phyloP scores from a whole-genome alignment of 305 asterid species.

The Ilex paraguariensis region DNA sequence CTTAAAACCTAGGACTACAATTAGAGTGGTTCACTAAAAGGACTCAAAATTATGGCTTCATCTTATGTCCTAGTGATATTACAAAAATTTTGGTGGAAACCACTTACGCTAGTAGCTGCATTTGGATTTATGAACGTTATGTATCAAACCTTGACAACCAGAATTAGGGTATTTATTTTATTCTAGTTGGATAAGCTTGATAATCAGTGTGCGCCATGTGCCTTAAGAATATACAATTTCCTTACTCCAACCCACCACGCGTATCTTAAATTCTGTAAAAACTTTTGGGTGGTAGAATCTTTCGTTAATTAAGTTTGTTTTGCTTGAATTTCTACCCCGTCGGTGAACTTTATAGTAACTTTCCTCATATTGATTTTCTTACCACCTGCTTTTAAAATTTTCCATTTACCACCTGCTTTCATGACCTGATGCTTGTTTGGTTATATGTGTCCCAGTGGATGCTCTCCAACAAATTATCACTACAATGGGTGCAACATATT shows the following conservation, averaged over 20 bases:
- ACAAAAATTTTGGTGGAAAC: background rate
- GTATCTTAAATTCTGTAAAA: no score
- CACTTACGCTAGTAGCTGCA: no score
- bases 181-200: no score
- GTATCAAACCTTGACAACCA: no score
- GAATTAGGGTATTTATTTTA: no score
- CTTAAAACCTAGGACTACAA: no score
- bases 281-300: no score
- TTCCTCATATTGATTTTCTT: background rate
- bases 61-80: background rate
- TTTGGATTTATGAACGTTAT: no score
- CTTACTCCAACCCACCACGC: background rate
- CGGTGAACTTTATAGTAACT: background rate
- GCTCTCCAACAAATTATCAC: slow-evolving; percentile 59
- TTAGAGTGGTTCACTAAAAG: no score
- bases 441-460: slow-evolving; percentile 36
- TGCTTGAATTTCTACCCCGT: background rate
- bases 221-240: background rate
- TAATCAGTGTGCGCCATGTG: no score
- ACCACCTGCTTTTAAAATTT: background rate
- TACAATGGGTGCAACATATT: slow-evolving; percentile 66
- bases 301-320: no score
- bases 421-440: background rate
- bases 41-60: background rate
- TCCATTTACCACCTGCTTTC: background rate